Base-by-base conservation (phyloP, 768 basidiomycete species). In the Lactarius psammicola region DNA sequence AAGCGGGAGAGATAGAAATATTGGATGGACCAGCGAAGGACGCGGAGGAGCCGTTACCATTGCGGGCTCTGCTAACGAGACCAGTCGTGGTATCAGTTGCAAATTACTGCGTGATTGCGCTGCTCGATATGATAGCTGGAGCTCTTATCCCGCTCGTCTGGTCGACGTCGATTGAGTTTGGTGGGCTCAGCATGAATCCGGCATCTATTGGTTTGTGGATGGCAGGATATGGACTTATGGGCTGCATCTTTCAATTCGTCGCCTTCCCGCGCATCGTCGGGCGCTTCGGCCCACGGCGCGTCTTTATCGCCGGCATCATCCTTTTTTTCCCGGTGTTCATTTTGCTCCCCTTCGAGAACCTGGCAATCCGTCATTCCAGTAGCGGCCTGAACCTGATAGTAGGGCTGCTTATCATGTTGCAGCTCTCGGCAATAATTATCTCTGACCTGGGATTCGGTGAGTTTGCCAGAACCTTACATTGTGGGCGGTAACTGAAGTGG, bases 121-220 rank as follows among this genome's bases (percentile, higher is more conserved):
- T 86, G 23, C 70, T 80, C 8, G 81, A 83, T 42, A 78, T 81
- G 34, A 71, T 76, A 4, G 65, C 78, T 59, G 55, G 71, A 33
- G 78, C 77, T 18, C 74, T 86, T 23, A 33, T 76, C 0, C 84
- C 85, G 1, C 72, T 85, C 40, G 81, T 84, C 70, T 78, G 78
- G 60, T 74, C 80, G 33, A 78, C 79, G 4, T 80, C 84, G 0
- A 70, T 79, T 23, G 72, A 72, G 23, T 72, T 78, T 6, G 81
- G 82, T 0, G 81, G 80, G 6, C 75, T 80, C 8, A 73, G 75
- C 13, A 67, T 78, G 36, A 70, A 73, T 0, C 77, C 79, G 0
- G 74, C 77, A 5, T 70, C 68, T 20, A 82, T 81, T 44, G 80
- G 80, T 3, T 15, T 72, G 3, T 76, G 75, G 66, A 71, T 81